Conservation (phyloP, 2,329 filamentous ascomycete species). For the Pseudocercospora fijiensis region DNA sequence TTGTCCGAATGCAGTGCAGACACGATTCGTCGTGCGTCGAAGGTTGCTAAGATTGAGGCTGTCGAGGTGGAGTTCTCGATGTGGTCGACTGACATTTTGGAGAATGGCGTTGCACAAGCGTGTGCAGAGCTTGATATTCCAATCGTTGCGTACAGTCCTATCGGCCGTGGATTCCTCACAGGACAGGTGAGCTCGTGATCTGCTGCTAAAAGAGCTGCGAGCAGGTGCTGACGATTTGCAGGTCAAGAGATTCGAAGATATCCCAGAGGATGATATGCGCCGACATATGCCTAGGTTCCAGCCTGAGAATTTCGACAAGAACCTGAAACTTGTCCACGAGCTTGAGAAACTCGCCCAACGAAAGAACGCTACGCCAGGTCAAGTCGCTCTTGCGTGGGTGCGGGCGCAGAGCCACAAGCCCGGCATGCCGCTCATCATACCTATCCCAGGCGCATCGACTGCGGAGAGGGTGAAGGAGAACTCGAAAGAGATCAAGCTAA, state of each 20-base stretch:
- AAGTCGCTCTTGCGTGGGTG: constrained; percentile 54
- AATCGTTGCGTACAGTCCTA: constrained; percentile 69
- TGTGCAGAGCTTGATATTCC: constrained; percentile 66
- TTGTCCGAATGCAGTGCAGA: constrained; percentile 49
- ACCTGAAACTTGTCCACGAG: constrained; percentile 60
- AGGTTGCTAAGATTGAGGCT: constrained; percentile 56
- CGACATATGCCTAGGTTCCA: constrained; percentile 59
- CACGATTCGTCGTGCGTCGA: constrained; percentile 50
- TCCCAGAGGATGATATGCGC: constrained; percentile 54
- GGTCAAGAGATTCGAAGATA: constrained; percentile 54
- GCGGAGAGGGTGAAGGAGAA: constrained; percentile 45
- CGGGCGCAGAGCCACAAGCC: constrained; percentile 43
- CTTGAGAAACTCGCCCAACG: constrained; percentile 58
- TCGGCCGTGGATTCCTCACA: constrained; percentile 62
- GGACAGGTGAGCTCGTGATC: constrained; percentile 38
- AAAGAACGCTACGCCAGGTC: constrained; percentile 53
- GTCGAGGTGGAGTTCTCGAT: constrained; percentile 63
- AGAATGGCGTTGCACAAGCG: constrained; percentile 57
- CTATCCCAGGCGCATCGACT: constrained; percentile 46
- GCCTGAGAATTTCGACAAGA: constrained; percentile 61
- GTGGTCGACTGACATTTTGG: constrained; percentile 56
- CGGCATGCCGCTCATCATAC: constrained; percentile 48
- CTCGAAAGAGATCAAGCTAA: constrained; percentile 42
- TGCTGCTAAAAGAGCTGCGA: background rate
- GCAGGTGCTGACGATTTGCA: background rate